These are phyloP conservation scores for Luvunga scandens DNA, from an alignment of 345 rosid species.

Conservation along the genomic window DNA sequence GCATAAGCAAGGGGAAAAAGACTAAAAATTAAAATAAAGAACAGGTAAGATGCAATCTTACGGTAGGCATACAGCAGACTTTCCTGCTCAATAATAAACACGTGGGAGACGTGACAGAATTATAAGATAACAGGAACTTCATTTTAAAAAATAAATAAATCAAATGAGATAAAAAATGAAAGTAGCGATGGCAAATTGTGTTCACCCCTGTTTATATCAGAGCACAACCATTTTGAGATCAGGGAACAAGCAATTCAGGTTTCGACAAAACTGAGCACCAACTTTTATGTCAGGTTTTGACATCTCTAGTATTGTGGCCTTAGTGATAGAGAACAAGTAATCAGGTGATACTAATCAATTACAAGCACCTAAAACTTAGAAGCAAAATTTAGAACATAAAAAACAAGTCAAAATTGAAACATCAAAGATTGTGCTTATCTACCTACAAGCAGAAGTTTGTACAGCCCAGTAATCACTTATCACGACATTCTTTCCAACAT, in stretches of 20 bases:
- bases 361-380: neutral
- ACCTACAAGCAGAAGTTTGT: neutral
- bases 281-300: neutral
- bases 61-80: neutral
- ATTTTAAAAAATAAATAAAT: neutral
- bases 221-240: too few species aligned
- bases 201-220: too few species aligned
- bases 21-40: neutral
- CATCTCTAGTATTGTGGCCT: neutral
- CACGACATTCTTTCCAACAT: neutral
- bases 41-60: neutral
- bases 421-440: neutral
- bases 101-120: neutral
- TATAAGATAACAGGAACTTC: neutral
- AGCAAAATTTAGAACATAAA: neutral
- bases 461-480: neutral
- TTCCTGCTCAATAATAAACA: neutral
- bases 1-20: neutral
- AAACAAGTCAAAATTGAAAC: neutral
- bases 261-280: neutral
- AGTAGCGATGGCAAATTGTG: too few species aligned
- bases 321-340: neutral
- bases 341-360: neutral
- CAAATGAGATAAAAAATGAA: too few species aligned
- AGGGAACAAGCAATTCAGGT: neutral